A percentile compares a stretch with the other conserved stretches of the same genome.
Evolutionary conservation across 805 yeast genomes (phyloP).

Genomic region (Cyberlindnera petersonii): DNA sequence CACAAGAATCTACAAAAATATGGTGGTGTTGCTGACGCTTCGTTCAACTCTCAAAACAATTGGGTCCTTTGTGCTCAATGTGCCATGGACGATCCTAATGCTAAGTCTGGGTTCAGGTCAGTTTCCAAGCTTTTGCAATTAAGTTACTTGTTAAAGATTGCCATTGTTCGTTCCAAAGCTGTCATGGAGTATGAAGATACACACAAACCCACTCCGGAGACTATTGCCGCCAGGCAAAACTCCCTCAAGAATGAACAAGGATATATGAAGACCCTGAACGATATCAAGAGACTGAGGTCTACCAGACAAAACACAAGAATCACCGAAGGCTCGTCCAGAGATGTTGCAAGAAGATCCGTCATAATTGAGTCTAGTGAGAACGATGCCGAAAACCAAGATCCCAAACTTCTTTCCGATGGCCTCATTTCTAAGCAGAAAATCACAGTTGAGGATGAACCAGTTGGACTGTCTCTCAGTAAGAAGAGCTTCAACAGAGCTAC

Average conservation of each 20-base stretch:
- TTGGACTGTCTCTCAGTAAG: conserved; percentile 53
- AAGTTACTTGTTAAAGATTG: conserved; percentile 74
- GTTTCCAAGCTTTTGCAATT: conserved; percentile 73
- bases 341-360: conserved; percentile 62
- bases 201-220: conserved; percentile 9
- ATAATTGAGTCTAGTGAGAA: conserved; percentile 43
- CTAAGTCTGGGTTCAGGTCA: conserved; percentile 50
- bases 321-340: conserved; percentile 45
- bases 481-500: conserved; percentile 59
- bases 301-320: conserved; percentile 63
- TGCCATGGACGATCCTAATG: conserved; percentile 45
- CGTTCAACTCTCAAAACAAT: conserved; percentile 33
- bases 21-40: conserved; percentile 42
- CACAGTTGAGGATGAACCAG: conserved; percentile 31
- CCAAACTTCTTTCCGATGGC: conserved; percentile 18
- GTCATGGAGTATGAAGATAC: conserved; percentile 44
- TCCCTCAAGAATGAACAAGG: conserved; percentile 38
- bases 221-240: conserved; percentile 3
- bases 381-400: conserved; percentile 6
- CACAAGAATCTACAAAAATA: conserved; percentile 34
- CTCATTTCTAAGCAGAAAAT: conserved; percentile 24
- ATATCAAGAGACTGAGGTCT: conserved; percentile 72
- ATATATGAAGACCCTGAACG: conserved; percentile 68
- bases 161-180: conserved; percentile 66
- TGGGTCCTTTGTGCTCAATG: conserved; percentile 61